Base-by-base conservation (phyloP, 2,329 filamentous ascomycete genomes). In the Scedosporium boydii region DNA sequence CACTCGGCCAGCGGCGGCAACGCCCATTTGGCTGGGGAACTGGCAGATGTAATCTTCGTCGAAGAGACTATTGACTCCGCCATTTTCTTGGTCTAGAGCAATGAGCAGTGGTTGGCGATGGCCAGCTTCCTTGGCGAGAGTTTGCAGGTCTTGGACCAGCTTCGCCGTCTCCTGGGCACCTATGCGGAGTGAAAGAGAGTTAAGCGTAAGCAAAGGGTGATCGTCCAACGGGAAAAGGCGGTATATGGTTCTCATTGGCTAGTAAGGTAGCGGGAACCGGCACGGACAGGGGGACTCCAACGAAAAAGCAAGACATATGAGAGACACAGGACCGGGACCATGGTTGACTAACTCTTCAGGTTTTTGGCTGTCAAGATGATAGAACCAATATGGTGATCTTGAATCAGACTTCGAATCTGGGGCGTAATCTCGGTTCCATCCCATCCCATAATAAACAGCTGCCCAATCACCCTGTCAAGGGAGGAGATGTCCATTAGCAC, bases 1-100 rank as follows among this genome's bases (percentile, higher is more conserved):
- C 42, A 87, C 87, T 10, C 88, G 93, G 26, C 93, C 91, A 4
- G 93, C 92, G 23, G 95, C 95, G n/a, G 93, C 92, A 64, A 97
- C 83, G 12, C 93, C 93, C 93, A 99, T 98, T 65, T 93, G 90
- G 70, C 93, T 96, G 7, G 95, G 95, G 68, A 96, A 99, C 72
- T 98, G 95, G 67, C 91, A 92, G 68, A 98, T 93, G 72, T 93
- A 95, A 70, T 95, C 91, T 68, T 96, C 92, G 73, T 98, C 93
- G 70, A 96, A 97, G 2, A 98, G 82, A 75, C 91, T 96, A 77
- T 97, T 98, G 73, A 97, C 93, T 3, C 93, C 93, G 66, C 95
- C 95, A 85, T 99, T 98, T 74, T 99, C 95, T 73, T 99, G 95
- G 71, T 98, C 95, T 44, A 98, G 79, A 46, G 90, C 93, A 68